Evolutionary conservation across 768 basidiomycete genomes (phyloP).

Genomic region (Dentipellis sp.): DNA sequence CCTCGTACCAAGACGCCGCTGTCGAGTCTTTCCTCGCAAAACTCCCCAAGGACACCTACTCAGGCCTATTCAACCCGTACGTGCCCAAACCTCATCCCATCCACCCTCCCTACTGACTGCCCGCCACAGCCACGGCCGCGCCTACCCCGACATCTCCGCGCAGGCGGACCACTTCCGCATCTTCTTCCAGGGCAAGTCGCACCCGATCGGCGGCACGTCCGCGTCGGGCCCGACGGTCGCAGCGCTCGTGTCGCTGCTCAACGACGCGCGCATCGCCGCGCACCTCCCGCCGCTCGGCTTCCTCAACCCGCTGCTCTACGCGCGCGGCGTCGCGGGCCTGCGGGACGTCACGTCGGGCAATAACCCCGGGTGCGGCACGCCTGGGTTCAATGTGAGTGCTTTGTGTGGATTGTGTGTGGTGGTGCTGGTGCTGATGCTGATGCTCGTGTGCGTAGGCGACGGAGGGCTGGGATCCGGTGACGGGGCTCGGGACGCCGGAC

Average conservation of each 20-base stretch:
- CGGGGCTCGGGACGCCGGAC: background rate
- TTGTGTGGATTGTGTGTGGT: background rate
- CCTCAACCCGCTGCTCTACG: constrained; percentile 53
- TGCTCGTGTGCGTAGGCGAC: background rate
- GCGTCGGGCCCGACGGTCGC: constrained; percentile 49
- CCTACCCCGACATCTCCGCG: constrained; percentile 2
- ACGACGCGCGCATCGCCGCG: constrained; percentile 42
- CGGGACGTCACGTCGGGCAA: background rate
- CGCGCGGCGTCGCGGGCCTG: background rate
- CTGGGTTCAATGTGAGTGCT: constrained; percentile 4
- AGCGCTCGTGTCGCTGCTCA: constrained; percentile 29
- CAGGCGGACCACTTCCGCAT: background rate
- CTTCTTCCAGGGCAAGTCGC: background rate
- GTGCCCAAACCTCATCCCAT: background rate
- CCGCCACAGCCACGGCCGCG: constrained; percentile 20
- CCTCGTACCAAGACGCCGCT: constrained; percentile 38
- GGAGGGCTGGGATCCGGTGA: constrained; percentile 8
- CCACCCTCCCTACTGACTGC: background rate
- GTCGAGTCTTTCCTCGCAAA: constrained; percentile 32
- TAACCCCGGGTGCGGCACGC: constrained; percentile 11
- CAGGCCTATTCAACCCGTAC: constrained; percentile 44
- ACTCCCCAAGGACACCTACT: constrained; percentile 36
- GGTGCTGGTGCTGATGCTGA: background rate
- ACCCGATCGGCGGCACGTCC: constrained; percentile 37
- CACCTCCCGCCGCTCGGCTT: constrained; percentile 42